Percentiles rank a stretch among this genome's conserved stretches.
phyloP scores from a whole-genome alignment of 768 basidiomycete genomes.

The Panaeolus cyanescens region DNA sequence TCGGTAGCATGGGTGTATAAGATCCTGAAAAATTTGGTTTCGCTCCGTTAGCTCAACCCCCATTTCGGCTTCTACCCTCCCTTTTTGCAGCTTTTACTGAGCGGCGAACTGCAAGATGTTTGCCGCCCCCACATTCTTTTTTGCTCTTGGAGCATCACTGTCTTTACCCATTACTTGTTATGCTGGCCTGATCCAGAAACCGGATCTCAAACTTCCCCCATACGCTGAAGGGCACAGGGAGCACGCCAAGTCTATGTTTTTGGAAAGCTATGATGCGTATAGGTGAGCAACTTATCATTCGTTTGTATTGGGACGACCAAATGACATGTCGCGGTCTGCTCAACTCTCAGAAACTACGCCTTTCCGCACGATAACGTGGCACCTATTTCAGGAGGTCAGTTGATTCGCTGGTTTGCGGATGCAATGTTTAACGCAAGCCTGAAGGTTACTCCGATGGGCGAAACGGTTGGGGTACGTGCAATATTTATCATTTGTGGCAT shows the following conservation, averaged over 20 bases:
- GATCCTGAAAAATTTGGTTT: neutral
- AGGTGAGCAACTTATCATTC: conserved; percentile 35
- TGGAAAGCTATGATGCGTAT: conserved; percentile 56
- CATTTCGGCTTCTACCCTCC: conserved; percentile 1
- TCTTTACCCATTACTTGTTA: conserved; percentile 22
- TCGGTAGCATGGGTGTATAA: neutral
- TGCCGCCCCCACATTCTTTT: conserved; percentile 22
- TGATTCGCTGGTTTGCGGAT: neutral
- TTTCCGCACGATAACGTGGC: conserved; percentile 63
- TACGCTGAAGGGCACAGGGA: conserved; percentile 35
- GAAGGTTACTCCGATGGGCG: conserved; percentile 38
- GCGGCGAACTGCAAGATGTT: conserved; percentile 12
- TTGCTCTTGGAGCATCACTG: conserved; percentile 24
- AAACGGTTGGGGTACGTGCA: conserved; percentile 45
- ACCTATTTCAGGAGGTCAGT: conserved; percentile 45
- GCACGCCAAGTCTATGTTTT: conserved; percentile 51
- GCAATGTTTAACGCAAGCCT: neutral
- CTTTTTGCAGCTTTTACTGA: neutral
- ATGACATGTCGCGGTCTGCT: neutral
- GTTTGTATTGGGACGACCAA: neutral
- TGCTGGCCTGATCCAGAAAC: conserved; percentile 46
- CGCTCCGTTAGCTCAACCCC: neutral
- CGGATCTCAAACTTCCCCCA: conserved; percentile 42
- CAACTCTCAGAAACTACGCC: conserved; percentile 46
- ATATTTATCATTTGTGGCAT: neutral